Conservation (phyloP, 164 flowering plant species). For the Liquidambar formosana region DNA sequence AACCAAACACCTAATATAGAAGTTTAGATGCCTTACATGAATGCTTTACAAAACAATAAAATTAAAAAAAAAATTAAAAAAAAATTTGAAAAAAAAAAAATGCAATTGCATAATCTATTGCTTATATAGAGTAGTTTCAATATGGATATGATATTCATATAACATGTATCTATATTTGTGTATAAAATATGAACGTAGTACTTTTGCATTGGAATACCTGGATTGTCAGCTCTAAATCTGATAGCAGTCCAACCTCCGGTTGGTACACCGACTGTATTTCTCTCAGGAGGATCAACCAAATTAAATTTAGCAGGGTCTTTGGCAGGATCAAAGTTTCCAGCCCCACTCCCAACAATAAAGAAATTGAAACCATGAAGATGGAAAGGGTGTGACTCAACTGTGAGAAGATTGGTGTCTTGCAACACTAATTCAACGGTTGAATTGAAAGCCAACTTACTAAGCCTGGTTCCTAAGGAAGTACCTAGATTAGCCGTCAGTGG, state of each 20-base stretch:
- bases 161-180: neutral
- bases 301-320: conserved; percentile 39
- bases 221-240: neutral
- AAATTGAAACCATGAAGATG: conserved; percentile 64
- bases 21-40: neutral
- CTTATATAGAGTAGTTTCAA: no score
- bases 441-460: conserved; percentile 45
- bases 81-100: no score
- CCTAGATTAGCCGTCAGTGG: conserved; percentile 50
- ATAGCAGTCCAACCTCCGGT: conserved; percentile 1
- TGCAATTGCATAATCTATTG: no score
- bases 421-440: conserved; percentile 50
- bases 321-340: conserved; percentile 45
- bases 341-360: conserved; percentile 54
- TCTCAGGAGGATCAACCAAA: neutral
- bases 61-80: no score
- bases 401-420: conserved; percentile 54
- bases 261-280: neutral
- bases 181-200: neutral
- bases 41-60: neutral
- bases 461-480: conserved; percentile 39
- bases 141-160: no score
- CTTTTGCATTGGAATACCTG: neutral
- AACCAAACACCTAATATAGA: conserved; percentile 14
- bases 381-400: conserved; percentile 58